A percentile compares a stretch with the other conserved stretches of the same genome.
phyloP scores from a whole-genome alignment of 257 asterid species.

The Solanum neorickii region DNA sequence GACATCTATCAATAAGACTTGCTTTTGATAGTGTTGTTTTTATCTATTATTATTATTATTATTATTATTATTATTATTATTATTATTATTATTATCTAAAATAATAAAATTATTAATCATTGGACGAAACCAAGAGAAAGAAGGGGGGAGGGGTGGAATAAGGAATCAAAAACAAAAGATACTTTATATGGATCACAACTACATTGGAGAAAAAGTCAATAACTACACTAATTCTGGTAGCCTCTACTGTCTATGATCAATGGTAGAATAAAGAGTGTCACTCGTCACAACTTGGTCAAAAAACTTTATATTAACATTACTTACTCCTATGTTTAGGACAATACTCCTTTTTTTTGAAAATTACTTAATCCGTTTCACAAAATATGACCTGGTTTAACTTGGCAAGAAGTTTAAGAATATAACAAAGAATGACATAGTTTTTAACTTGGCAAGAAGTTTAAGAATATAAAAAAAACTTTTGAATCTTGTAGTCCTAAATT shows the following conservation, averaged over 20 bases:
- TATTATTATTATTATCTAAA: too few species aligned
- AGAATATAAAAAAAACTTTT: too few species aligned
- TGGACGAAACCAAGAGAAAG: too few species aligned
- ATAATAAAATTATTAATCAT: too few species aligned
- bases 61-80: too few species aligned
- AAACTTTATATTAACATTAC: neutral
- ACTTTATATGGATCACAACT: neutral
- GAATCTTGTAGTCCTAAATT: too few species aligned
- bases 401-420: too few species aligned
- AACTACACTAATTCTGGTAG: neutral
- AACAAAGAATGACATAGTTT: too few species aligned
- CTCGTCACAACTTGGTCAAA: neutral
- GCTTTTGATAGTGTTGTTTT: neutral
- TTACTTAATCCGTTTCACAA: fast-evolving
- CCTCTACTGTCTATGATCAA: neutral
- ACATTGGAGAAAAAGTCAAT: neutral
- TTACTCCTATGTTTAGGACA: neutral
- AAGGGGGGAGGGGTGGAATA: neutral
- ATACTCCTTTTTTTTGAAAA: neutral
- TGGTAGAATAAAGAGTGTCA: neutral
- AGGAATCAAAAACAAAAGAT: neutral
- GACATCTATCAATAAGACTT: neutral
- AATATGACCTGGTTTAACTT: too few species aligned
- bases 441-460: too few species aligned
- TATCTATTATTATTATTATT: neutral